phyloP scores from a whole-genome alignment of 345 rosid species.

The Gossypium anomalum region DNA sequence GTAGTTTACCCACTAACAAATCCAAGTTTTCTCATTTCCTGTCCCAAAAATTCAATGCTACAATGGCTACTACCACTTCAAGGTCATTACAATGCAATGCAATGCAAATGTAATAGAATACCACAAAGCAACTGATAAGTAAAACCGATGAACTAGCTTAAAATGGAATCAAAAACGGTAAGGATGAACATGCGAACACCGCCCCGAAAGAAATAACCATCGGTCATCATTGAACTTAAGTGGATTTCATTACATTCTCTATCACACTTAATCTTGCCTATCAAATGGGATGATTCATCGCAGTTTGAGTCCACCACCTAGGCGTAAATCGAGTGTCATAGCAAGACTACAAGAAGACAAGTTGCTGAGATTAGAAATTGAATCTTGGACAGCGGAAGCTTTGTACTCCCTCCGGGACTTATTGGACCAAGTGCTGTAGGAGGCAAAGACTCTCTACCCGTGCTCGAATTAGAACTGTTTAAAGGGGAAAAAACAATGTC shows the following conservation, averaged over 20 bases:
- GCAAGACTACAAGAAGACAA: conserved; percentile 30
- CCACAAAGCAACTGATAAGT: neutral
- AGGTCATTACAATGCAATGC: conserved; percentile 2
- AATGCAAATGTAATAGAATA: neutral
- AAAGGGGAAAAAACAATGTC: conserved; percentile 6
- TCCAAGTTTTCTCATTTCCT: neutral
- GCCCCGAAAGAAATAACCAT: neutral
- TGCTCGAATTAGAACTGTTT: conserved; percentile 48
- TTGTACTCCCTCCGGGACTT: conserved; percentile 45
- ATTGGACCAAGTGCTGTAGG: conserved; percentile 62
- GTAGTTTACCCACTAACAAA: neutral
- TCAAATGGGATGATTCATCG: neutral
- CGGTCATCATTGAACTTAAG: neutral
- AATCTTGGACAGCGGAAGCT: conserved; percentile 23
- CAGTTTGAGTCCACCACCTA: neutral
- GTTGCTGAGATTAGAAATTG: conserved; percentile 28
- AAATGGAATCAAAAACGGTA: neutral
- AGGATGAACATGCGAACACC: neutral
- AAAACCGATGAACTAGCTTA: neutral
- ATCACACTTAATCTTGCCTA: neutral
- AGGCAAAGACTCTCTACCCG: conserved; percentile 29
- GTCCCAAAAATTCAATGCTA: neutral
- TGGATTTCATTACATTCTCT: neutral
- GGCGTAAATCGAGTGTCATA: conserved; percentile 12
- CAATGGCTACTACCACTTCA: neutral